Percentiles rank a stretch among this genome's conserved stretches.
These are phyloP conservation scores for Boletus patriciae DNA, from an alignment of 768 basidiomycete genomes.

Conservation along the genomic window DNA sequence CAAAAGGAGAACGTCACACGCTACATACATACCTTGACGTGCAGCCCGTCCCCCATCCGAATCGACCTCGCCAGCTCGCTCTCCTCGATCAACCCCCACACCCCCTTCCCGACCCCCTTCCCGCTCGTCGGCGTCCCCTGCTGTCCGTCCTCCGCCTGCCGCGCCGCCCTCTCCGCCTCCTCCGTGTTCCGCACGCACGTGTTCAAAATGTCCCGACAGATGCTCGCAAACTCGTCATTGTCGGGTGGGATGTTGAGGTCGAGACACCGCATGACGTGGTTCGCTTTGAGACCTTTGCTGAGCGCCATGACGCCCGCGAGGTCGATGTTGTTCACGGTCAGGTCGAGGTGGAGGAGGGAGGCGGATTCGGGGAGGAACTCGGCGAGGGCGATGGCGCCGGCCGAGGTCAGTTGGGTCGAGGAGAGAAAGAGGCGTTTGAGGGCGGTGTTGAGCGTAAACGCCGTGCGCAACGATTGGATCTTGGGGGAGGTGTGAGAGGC, in stretches of 20 bases:
- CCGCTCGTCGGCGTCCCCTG: conserved; percentile 38
- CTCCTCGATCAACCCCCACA: conserved; percentile 86
- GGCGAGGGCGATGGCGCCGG: conserved; percentile 91
- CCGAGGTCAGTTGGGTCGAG: conserved; percentile 72
- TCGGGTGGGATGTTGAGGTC: conserved; percentile 90
- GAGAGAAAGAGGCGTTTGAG: conserved; percentile 93
- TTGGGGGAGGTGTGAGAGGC: conserved; percentile 25
- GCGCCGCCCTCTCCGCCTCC: conserved; percentile 56
- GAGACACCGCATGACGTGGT: conserved; percentile 85
- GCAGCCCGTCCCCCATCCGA: conserved; percentile 41
- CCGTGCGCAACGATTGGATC: conserved; percentile 86
- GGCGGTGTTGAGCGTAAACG: conserved; percentile 88
- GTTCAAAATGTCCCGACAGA: conserved; percentile 88
- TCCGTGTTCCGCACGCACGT: conserved; percentile 94
- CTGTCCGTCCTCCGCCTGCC: conserved; percentile 16
- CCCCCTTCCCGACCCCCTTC: conserved; percentile 61
- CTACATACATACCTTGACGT: conserved; percentile 50
- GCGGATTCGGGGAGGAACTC: conserved; percentile 93
- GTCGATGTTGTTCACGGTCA: conserved; percentile 81
- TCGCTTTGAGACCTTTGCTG: conserved; percentile 78
- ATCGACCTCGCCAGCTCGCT: conserved; percentile 78
- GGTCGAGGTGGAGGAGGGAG: conserved; percentile 86
- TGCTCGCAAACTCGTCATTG: conserved; percentile 77
- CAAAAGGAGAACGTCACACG: conserved; percentile 23
- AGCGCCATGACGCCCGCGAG: conserved; percentile 93